phyloP scores from a whole-genome alignment of 176 grass and related monocot species.

The Oryza brachyantha region DNA sequence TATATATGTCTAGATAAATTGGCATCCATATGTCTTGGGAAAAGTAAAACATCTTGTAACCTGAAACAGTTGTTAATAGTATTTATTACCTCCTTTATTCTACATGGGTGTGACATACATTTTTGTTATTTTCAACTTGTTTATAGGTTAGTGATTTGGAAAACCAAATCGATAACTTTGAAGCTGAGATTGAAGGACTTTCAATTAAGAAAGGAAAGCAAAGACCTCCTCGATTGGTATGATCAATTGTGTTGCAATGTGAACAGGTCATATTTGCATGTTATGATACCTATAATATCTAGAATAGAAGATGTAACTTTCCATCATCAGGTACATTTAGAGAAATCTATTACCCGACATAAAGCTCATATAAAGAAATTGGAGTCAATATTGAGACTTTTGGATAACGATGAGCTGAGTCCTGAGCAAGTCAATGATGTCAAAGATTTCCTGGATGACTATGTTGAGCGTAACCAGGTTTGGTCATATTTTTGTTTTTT shows the following conservation, averaged over 20 bases:
- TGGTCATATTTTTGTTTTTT: constrained; percentile 13
- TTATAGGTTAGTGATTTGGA: constrained; percentile 96
- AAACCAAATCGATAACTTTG: constrained; percentile 91
- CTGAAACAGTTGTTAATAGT: too few relatives aligned
- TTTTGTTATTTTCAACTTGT: constrained; percentile 10
- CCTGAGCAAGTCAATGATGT: constrained; percentile 98
- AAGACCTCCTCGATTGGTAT: constrained; percentile 88
- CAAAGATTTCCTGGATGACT: constrained; percentile 97
- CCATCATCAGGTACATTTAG: constrained; percentile 80
- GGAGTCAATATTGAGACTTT: constrained; percentile 93
- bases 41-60: too few relatives aligned
- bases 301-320: constrained; percentile 27
- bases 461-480: constrained; percentile 98
- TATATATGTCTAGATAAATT: too few relatives aligned
- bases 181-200: constrained; percentile 97
- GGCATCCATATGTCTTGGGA: too few relatives aligned
- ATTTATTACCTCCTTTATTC: not conserved
- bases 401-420: constrained; percentile 98
- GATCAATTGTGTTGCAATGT: constrained; percentile 22
- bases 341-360: constrained; percentile 87
- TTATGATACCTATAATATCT: constrained; percentile 10
- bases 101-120: not conserved
- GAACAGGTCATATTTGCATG: constrained; percentile 20
- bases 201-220: constrained; percentile 95
- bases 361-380: constrained; percentile 98